phyloP scores from a whole-genome alignment of 345 rosid species.

The Brassica rapa region DNA sequence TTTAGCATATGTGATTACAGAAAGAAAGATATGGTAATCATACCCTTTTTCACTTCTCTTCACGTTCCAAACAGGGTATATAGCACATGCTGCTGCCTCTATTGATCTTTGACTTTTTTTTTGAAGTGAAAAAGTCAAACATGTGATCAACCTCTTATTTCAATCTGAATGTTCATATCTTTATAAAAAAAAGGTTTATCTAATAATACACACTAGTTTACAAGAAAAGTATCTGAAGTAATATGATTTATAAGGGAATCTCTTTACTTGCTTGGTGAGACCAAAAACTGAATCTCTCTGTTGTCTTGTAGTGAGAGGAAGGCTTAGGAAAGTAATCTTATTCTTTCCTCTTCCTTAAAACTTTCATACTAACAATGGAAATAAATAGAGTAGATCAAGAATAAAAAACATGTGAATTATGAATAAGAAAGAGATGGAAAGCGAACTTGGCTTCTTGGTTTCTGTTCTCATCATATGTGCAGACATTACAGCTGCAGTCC shows the following conservation, averaged over 20 bases:
- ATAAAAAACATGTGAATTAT: background rate
- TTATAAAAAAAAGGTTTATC: background rate
- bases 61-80: slow-evolving; percentile 41
- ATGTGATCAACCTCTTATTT: slow-evolving; percentile 36
- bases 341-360: slow-evolving; percentile 20
- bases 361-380: slow-evolving; percentile 16
- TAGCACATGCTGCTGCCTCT: slow-evolving; percentile 39
- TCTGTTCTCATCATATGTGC: slow-evolving; percentile 43
- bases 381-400: slow-evolving; percentile 23
- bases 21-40: slow-evolving; percentile 26
- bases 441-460: slow-evolving; percentile 40
- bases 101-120: slow-evolving; percentile 29
- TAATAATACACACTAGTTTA: slow-evolving; percentile 1
- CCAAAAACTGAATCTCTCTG: slow-evolving; percentile 36
- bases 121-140: slow-evolving; percentile 26
- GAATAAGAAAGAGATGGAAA: slow-evolving; percentile 32
- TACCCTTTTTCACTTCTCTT: slow-evolving; percentile 36
- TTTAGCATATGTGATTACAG: slow-evolving; percentile 16
- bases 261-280: slow-evolving; percentile 28
- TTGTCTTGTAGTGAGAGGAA: slow-evolving; percentile 22
- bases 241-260: slow-evolving; percentile 15
- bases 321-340: slow-evolving; percentile 37
- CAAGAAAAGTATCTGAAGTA: slow-evolving; percentile 29
- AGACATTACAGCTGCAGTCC: slow-evolving; percentile 43
- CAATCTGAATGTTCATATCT: slow-evolving; percentile 15